phyloP scores from a whole-genome alignment of 129 eudicot genomes.

The Silybum marianum region DNA sequence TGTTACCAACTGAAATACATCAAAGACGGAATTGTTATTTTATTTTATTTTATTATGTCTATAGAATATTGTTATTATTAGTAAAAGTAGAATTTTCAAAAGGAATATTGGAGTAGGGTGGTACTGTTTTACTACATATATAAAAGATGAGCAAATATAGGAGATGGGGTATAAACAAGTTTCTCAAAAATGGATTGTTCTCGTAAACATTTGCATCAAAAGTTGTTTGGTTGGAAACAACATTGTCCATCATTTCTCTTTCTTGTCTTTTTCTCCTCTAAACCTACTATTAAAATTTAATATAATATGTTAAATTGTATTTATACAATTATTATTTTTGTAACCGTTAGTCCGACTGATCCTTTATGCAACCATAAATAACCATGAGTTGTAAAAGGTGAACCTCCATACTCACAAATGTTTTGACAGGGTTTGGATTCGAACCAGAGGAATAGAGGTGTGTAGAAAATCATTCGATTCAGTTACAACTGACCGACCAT shows the following conservation, averaged over 20 bases:
- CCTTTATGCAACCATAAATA: too few relatives aligned
- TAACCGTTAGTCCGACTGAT: too few relatives aligned
- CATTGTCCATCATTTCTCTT: constrained; percentile 21
- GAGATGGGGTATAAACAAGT: constrained; percentile 21
- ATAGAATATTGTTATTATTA: not conserved
- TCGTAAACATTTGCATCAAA: constrained; percentile 12
- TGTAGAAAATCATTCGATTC: too few relatives aligned
- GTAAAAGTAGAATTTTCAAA: constrained; percentile 10
- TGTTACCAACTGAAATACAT: too few relatives aligned
- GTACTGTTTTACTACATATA: constrained; percentile 16
- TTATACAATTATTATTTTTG: too few relatives aligned
- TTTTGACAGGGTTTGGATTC: too few relatives aligned
- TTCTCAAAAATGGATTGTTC: constrained; percentile 26
- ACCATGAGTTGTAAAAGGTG: too few relatives aligned
- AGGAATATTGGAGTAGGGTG: constrained; percentile 18
- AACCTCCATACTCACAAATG: too few relatives aligned
- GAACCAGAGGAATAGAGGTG: too few relatives aligned
- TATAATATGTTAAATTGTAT: not conserved
- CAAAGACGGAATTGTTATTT: too few relatives aligned
- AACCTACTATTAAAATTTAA: not conserved
- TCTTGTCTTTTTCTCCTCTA: constrained; percentile 25
- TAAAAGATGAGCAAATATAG: constrained; percentile 10
- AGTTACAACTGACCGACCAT: too few relatives aligned
- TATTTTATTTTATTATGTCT: too few relatives aligned
- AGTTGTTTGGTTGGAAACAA: constrained; percentile 32